Evolutionary conservation across 2,329 filamentous ascomycete genomes (phyloP).

Genomic region (Cladophialophora chaetospira): DNA sequence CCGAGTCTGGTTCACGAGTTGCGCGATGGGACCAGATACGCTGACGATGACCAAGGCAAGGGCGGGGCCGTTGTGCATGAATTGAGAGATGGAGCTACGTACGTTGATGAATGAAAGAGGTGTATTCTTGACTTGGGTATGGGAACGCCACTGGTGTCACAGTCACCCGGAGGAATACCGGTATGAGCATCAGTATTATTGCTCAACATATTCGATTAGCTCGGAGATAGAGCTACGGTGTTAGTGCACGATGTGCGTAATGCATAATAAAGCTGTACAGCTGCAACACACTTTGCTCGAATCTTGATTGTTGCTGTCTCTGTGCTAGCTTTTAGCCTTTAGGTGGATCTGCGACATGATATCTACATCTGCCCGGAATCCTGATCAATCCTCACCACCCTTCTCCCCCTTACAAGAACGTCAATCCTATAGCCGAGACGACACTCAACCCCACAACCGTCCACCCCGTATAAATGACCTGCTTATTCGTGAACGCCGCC

Average conservation of each 20-base stretch:
- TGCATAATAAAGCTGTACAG: no score
- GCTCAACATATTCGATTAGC: no score
- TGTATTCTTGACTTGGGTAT: neutral
- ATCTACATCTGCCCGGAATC: no score
- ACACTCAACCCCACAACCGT: slow-evolving; percentile 27
- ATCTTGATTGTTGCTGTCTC: no score
- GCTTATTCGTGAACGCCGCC: slow-evolving; percentile 62
- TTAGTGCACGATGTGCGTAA: no score
- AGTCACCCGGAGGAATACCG: neutral
- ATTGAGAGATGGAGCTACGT: slow-evolving; percentile 29
- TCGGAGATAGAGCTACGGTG: no score
- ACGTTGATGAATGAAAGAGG: slow-evolving; percentile 25
- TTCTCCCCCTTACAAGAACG: slow-evolving; percentile 13
- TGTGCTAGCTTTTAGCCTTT: no score
- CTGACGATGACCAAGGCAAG: slow-evolving; percentile 26
- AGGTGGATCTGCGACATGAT: no score
- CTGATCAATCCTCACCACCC: no score
- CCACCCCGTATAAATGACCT: slow-evolving; percentile 53
- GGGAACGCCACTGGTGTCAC: neutral
- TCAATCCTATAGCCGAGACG: slow-evolving; percentile 24
- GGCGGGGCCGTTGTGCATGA: slow-evolving; percentile 29
- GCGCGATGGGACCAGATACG: slow-evolving; percentile 33
- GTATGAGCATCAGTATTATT: no score
- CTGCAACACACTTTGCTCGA: no score
- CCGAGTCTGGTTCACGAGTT: slow-evolving; percentile 33